Evolutionary conservation across 352 stramenopile species (phyloP), one percentile per base, ranked within the genome.

Genomic region (Phytopythium montanum): DNA sequence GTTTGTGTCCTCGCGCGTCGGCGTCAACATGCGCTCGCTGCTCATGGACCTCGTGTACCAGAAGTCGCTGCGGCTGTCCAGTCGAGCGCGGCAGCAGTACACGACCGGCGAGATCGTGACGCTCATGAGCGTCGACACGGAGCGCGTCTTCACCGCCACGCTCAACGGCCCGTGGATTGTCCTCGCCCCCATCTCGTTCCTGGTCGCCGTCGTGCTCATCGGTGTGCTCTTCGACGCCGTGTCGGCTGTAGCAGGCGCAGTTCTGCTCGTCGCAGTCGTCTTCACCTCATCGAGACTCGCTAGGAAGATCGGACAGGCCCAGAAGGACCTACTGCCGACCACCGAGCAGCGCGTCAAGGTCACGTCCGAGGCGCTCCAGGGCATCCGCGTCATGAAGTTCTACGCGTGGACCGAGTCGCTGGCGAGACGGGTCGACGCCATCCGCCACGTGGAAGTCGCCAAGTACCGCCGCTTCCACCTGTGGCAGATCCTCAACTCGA

Each of bases 361-460:
- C 60, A 95, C 94, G 33, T 97, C 92, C 41, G 94, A 98, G 73
- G 85, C 96, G 8, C 69, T 98, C 4, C 67, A 88, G 13, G 94
- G 92, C 8, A 92, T 97, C 31, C 75, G 90, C 34, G 85, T 90
- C 39, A 85, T 97, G 60, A 97, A 97, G 64, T 94, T 96, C 62
- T 96, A 96, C 63, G 85, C 81, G 9, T 97, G 88, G 88, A 74
- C 85, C 46, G 64, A 77, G 13, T 84, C 69, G 12, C 55, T 84
- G 4, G 72, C 72, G 12, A 67, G 31, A 18, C 78, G 72, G 18
- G 71, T 88, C 6, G 65, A 76, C 48, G 49, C 53, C 5, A 76
- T 90, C 26, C 76, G 80, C 13, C 57, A 58, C 0, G 51, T 55
- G 13, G 78, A 88, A 62, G 67, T 88, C 28, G 54, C 58, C 54